Evolutionary conservation across 768 basidiomycete genomes (phyloP).

Genomic region (Boletus vermiculosoides): DNA sequence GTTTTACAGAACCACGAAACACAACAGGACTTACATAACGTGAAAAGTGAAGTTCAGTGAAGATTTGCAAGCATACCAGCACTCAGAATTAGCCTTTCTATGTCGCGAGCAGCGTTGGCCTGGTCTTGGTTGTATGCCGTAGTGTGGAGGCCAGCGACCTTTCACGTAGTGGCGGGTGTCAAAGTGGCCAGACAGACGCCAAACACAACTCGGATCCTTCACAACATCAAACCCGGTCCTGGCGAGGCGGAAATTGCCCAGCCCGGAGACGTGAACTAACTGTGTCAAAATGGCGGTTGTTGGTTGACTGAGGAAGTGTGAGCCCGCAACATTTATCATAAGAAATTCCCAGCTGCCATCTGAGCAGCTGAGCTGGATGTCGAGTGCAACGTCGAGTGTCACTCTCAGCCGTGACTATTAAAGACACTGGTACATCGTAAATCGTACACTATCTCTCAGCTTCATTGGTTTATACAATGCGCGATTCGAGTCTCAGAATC

Average conservation of each 20-base stretch:
- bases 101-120: slow-evolving; percentile 14
- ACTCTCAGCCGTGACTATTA: background rate
- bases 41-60: slow-evolving; percentile 25
- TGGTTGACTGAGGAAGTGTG: slow-evolving; percentile 20
- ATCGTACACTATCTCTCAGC: slow-evolving; percentile 2
- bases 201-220: slow-evolving; percentile 27
- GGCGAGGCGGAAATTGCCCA: slow-evolving; percentile 14
- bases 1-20: slow-evolving; percentile 23
- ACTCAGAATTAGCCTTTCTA: slow-evolving; percentile 30
- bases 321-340: slow-evolving; percentile 26
- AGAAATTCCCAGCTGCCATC: slow-evolving; percentile 28
- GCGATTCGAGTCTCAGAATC: slow-evolving; percentile 28
- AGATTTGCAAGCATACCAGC: slow-evolving; percentile 32
- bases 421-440: background rate
- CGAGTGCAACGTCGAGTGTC: background rate
- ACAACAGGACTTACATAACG: slow-evolving; percentile 38
- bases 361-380: slow-evolving; percentile 2
- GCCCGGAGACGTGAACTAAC: slow-evolving; percentile 22
- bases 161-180: slow-evolving; percentile 32
- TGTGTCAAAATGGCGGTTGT: slow-evolving; percentile 20
- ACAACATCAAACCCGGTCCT: slow-evolving; percentile 31
- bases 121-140: slow-evolving; percentile 24
- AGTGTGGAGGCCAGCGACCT: slow-evolving; percentile 23
- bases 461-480: slow-evolving; percentile 33
- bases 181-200: slow-evolving; percentile 26